Conservation (phyloP, 2,329 filamentous ascomycete genomes). For the Penicillium brasilianum region DNA sequence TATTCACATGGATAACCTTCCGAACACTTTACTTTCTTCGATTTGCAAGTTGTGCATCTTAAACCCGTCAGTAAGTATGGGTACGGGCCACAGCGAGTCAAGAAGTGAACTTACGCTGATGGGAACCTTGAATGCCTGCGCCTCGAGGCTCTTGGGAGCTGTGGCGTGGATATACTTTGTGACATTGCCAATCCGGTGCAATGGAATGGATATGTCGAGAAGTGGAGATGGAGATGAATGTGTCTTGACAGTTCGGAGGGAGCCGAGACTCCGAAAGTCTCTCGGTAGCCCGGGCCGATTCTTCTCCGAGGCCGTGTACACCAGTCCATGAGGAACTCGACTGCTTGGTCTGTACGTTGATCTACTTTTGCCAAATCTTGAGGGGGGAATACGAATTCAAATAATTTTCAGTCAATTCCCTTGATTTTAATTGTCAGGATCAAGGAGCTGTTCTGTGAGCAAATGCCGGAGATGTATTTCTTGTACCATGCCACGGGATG, state of each 20-base stretch:
- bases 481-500: no score
- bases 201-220: not conserved
- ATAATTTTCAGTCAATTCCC: no score
- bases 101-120: not conserved
- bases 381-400: no score
- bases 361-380: not conserved
- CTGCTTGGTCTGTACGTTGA: no score
- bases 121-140: not conserved
- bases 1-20: not conserved
- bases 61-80: not conserved
- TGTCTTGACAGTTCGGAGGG: not conserved
- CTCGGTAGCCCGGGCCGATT: conserved; percentile 1
- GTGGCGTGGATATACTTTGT: not conserved
- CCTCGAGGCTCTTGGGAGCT: not conserved
- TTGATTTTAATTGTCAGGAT: no score
- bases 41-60: conserved; percentile 2
- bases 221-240: not conserved
- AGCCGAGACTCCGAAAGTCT: not conserved
- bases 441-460: no score
- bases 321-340: not conserved
- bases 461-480: no score
- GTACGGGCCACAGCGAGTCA: not conserved
- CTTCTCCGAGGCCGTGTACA: not conserved
- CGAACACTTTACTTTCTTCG: not conserved
- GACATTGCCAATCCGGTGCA: not conserved